Conservation (phyloP, 2,329 filamentous ascomycete genomes). For the Mycosphaerelloides madeirae region DNA sequence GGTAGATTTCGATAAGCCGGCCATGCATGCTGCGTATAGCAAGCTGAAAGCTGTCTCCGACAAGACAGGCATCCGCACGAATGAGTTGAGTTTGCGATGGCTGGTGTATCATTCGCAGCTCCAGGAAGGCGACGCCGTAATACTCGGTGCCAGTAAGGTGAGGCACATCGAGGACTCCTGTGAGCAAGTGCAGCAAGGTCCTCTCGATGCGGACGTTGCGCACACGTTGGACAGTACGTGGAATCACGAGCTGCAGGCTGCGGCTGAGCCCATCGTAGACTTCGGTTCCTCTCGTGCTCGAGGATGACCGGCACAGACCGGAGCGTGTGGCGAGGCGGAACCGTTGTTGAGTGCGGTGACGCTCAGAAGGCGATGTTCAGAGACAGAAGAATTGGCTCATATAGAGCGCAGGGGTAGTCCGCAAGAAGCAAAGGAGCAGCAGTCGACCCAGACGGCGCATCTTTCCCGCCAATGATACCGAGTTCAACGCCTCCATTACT, state of each 20-base stretch:
- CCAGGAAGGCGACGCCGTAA: conserved; percentile 31
- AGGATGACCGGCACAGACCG: too few relatives aligned
- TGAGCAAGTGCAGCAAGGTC: conserved; percentile 11
- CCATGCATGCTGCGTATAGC: conserved; percentile 3
- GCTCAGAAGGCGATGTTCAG: too few relatives aligned
- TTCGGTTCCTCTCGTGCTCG: too few relatives aligned
- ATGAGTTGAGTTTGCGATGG: conserved; percentile 40
- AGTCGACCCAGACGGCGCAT: conserved; percentile 7
- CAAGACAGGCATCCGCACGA: not conserved
- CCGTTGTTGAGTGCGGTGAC: too few relatives aligned
- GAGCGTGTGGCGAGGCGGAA: too few relatives aligned
- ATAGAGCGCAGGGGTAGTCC: conserved; percentile 13
- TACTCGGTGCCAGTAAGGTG: conserved; percentile 32
- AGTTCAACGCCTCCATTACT: conserved; percentile 10
- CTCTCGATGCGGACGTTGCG: conserved; percentile 21
- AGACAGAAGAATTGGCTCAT: conserved; percentile 4
- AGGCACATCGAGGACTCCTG: conserved; percentile 14
- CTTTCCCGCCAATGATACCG: conserved; percentile 11
- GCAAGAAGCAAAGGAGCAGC: conserved; percentile 5
- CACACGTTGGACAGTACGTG: conserved; percentile 17
- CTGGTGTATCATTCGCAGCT: conserved; percentile 39
- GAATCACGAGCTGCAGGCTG: not conserved
- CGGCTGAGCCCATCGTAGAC: too few relatives aligned
- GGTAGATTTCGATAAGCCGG: conserved; percentile 16
- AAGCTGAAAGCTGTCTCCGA: conserved; percentile 2